Evolutionary conservation across 73 alveolate species (phyloP).

Genomic region (Halteria grandinella): DNA sequence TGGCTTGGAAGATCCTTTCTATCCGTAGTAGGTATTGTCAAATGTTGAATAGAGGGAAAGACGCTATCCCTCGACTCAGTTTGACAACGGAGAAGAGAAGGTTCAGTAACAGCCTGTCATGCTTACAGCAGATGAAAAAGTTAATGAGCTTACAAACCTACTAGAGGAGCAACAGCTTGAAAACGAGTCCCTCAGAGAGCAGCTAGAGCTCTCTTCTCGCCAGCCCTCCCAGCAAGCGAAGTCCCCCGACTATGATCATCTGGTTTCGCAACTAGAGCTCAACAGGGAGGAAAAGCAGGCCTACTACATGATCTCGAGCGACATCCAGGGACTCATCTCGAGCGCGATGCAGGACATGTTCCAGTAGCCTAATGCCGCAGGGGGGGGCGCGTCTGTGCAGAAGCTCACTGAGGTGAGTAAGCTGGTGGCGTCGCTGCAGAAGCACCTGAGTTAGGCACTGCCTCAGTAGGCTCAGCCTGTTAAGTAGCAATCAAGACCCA

Average conservation of each 20-base stretch:
- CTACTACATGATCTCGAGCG: conserved; percentile 28
- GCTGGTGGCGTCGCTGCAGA: conserved; percentile 18
- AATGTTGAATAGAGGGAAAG: neutral
- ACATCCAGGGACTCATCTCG: conserved; percentile 16
- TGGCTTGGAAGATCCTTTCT: conserved; percentile 57
- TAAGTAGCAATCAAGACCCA: neutral
- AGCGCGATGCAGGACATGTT: conserved; percentile 12
- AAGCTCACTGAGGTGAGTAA: conserved; percentile 34
- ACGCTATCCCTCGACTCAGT: too few relatives aligned
- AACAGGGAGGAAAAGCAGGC: conserved; percentile 32
- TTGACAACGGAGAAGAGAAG: too few relatives aligned
- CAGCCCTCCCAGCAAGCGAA: neutral
- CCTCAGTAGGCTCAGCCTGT: neutral
- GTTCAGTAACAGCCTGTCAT: too few relatives aligned
- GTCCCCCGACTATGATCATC: neutral
- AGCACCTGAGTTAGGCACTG: conserved; percentile 26
- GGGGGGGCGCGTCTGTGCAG: conserved; percentile 7
- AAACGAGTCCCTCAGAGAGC: conserved; percentile 50
- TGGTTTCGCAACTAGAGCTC: conserved; percentile 10
- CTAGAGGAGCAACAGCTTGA: conserved; percentile 73
- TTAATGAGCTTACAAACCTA: conserved; percentile 73
- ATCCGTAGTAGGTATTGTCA: conserved; percentile 10
- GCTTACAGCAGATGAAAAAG: conserved; percentile 84
- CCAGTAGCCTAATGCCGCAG: neutral
- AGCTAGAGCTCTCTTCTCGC: neutral